phyloP scores from a whole-genome alignment of 139 green algal genomes.

The Micractinium sp. region DNA sequence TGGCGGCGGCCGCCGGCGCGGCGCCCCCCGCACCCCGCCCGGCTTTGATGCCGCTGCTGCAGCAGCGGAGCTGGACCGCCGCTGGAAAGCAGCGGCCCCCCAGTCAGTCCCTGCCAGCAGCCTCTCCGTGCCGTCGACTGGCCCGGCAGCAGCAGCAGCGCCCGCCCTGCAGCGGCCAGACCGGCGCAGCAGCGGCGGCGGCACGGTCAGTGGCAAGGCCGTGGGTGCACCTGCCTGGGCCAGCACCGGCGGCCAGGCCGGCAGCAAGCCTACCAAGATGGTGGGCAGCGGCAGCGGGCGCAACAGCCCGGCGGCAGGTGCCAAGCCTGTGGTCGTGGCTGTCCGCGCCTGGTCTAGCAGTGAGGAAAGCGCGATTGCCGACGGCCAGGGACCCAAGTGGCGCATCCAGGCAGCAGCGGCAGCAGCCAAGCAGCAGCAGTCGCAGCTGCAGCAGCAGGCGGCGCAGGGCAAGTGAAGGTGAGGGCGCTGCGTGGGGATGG shows the following conservation, averaged over 20 bases:
- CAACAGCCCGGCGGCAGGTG: background rate
- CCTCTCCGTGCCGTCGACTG: background rate
- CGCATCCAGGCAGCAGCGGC: conserved; percentile 1
- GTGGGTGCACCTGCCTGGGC: background rate
- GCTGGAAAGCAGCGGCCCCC: conserved; percentile 8
- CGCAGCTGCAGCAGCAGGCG: too few relatives aligned
- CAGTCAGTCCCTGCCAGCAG: conserved; percentile 5
- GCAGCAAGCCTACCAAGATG: background rate
- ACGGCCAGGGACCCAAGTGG: conserved; percentile 8
- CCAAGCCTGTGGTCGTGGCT: conserved; percentile 27
- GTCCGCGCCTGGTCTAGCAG: conserved; percentile 4
- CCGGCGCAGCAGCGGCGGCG: background rate
- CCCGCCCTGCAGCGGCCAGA: background rate
- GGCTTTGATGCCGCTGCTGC: conserved; percentile 12
- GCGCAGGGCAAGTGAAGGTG: too few relatives aligned
- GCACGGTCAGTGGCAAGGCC: background rate
- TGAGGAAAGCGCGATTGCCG: background rate
- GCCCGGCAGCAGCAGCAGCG: background rate
- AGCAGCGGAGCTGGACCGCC: conserved; percentile 10
- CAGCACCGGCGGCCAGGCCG: background rate
- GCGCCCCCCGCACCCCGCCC: background rate
- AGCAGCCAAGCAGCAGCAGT: too few relatives aligned
- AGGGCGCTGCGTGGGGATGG: too few relatives aligned
- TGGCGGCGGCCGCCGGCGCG: background rate
- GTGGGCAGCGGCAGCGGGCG: background rate